Conservation (phyloP, 2,329 filamentous ascomycete species). For the Cladosporium sp. region DNA sequence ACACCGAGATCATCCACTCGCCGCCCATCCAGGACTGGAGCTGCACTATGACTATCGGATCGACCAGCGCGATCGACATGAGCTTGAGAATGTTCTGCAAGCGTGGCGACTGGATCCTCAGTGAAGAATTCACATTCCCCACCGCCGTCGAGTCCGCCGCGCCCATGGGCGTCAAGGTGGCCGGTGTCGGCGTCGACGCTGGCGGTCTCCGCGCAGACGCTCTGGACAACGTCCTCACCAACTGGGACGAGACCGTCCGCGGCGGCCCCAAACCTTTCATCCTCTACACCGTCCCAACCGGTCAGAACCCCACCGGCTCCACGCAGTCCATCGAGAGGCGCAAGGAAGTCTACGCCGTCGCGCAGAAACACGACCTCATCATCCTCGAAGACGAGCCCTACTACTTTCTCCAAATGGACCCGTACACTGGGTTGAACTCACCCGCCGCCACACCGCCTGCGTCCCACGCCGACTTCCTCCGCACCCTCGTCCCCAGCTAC, state of each 20-base stretch:
- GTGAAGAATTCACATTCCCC: conserved; percentile 89
- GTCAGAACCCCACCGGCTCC: conserved; percentile 87
- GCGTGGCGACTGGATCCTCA: conserved; percentile 72
- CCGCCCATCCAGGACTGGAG: conserved; percentile 91
- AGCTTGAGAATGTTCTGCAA: conserved; percentile 75
- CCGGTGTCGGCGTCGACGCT: conserved; percentile 61
- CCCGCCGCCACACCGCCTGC: conserved; percentile 53
- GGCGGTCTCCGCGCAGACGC: conserved; percentile 60
- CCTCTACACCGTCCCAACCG: conserved; percentile 71
- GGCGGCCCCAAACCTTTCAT: conserved; percentile 62
- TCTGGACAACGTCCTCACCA: conserved; percentile 60
- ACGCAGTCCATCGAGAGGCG: conserved; percentile 69
- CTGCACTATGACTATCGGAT: conserved; percentile 77
- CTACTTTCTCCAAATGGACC: conserved; percentile 87
- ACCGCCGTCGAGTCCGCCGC: conserved; percentile 64
- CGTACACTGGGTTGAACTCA: conserved; percentile 57
- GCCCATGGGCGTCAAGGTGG: conserved; percentile 59
- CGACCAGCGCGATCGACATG: conserved; percentile 81
- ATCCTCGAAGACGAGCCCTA: conserved; percentile 94
- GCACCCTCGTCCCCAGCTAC: conserved; percentile 72
- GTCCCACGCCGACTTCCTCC: conserved; percentile 68
- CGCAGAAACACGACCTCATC: conserved; percentile 77
- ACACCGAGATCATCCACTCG: conserved; percentile 84
- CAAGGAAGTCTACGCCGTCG: conserved; percentile 69
- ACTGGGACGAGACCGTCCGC: conserved; percentile 58